These are phyloP conservation scores for Acanthochlamys bracteata DNA, from an alignment of 106 monocot genomes.

Conservation along the genomic window DNA sequence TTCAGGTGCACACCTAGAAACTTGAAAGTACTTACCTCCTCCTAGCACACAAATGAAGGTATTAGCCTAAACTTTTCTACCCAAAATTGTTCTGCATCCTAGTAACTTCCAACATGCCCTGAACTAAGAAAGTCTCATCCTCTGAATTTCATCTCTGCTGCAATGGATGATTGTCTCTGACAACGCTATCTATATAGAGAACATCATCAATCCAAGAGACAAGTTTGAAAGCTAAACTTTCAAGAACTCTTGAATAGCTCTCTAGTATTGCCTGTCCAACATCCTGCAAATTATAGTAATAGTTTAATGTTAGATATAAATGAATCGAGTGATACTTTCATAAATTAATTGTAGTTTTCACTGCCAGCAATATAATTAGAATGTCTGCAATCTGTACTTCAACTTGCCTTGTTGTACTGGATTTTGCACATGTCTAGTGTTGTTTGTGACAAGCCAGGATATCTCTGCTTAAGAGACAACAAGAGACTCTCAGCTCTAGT, in stretches of 20 bases:
- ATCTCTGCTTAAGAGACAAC: constrained; percentile 52
- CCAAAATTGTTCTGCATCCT: too few species aligned
- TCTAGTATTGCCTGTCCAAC: constrained; percentile 86
- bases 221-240: constrained; percentile 73
- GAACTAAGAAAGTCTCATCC: background rate
- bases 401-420: constrained; percentile 68
- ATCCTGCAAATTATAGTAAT: constrained; percentile 31
- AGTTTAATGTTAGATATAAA: background rate
- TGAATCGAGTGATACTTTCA: background rate
- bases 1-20: too few species aligned
- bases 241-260: constrained; percentile 88
- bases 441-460: constrained; percentile 75
- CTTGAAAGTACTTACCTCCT: too few species aligned
- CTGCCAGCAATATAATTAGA: background rate
- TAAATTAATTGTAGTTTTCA: background rate
- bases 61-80: too few species aligned
- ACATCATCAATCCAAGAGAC: constrained; percentile 75
- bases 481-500: constrained; percentile 53
- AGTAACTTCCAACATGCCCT: background rate
- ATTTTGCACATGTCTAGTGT: constrained; percentile 74
- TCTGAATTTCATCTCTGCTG: background rate
- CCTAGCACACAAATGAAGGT: too few species aligned
- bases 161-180: constrained; percentile 16
- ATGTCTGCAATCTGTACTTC: background rate
- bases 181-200: constrained; percentile 45